phyloP scores from a whole-genome alignment of 1,139 yeast species.

The Pichia sp. region DNA sequence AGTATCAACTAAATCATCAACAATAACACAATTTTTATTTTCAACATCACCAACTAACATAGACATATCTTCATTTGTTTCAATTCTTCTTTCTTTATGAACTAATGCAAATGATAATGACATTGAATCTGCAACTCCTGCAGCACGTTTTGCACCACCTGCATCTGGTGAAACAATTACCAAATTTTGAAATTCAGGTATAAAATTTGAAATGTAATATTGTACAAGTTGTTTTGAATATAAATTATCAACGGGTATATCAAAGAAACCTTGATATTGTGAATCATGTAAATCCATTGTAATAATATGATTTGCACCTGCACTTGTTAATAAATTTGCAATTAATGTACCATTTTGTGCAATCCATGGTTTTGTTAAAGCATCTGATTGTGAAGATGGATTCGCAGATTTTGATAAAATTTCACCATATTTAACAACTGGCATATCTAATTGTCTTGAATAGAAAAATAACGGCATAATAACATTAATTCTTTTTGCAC shows the following conservation, averaged over 20 bases:
- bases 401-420: conserved; percentile 15
- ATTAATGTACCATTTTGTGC: conserved; percentile 93
- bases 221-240: conserved; percentile 80
- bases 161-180: conserved; percentile 94
- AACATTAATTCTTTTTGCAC: conserved; percentile 90
- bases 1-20: conserved; percentile 93
- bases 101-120: conserved; percentile 90
- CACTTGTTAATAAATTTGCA: conserved; percentile 81
- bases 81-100: conserved; percentile 84
- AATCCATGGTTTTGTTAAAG: conserved; percentile 76
- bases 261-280: conserved; percentile 90
- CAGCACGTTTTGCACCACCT: conserved; percentile 96
- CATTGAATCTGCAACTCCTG: conserved; percentile 85
- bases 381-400: conserved; percentile 66
- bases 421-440: conserved; percentile 37
- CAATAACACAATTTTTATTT: conserved; percentile 74
- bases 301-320: conserved; percentile 94
- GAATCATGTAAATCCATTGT: conserved; percentile 98
- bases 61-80: conserved; percentile 22
- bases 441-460: conserved; percentile 93
- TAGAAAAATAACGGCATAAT: conserved; percentile 94
- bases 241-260: conserved; percentile 86
- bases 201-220: conserved; percentile 66
- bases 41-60: conserved; percentile 93
- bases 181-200: conserved; percentile 70